Conservation (phyloP, 225 moss, liverwort and hornwort species). For the Pleurozium schreberi region DNA sequence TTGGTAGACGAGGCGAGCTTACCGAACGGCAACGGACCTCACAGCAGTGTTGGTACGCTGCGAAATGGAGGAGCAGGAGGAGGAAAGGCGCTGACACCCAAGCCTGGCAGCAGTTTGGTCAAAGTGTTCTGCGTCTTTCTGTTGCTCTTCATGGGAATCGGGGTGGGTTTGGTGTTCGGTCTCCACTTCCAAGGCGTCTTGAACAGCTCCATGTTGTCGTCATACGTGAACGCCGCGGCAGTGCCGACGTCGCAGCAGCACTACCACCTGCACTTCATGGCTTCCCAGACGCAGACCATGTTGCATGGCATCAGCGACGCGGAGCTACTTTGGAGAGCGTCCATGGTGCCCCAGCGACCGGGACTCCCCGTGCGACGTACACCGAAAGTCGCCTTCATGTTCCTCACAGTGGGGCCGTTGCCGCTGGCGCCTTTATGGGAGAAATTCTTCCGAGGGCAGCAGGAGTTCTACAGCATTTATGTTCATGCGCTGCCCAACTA, state of each 20-base stretch:
- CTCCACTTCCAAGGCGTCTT: slow-evolving; percentile 38
- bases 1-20: slow-evolving; percentile 7
- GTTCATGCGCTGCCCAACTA: slow-evolving; percentile 48
- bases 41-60: neutral
- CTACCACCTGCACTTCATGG: slow-evolving; percentile 20
- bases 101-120: neutral
- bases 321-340: slow-evolving; percentile 44
- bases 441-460: slow-evolving; percentile 57
- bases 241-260: slow-evolving; percentile 9
- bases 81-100: neutral
- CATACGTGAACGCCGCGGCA: slow-evolving; percentile 4
- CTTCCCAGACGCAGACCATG: slow-evolving; percentile 2
- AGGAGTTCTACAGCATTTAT: slow-evolving; percentile 46
- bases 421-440: slow-evolving; percentile 65
- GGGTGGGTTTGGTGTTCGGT: slow-evolving; percentile 24
- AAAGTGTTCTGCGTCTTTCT: slow-evolving; percentile 23
- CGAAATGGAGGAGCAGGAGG: neutral
- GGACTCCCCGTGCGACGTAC: slow-evolving; percentile 27
- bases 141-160: slow-evolving; percentile 10
- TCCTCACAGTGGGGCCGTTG: slow-evolving; percentile 35
- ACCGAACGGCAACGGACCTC: neutral
- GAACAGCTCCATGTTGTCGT: slow-evolving; percentile 8
- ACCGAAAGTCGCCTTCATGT: slow-evolving; percentile 77
- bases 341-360: slow-evolving; percentile 33
- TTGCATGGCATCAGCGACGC: slow-evolving; percentile 19